A percentile compares a stretch with the other conserved stretches of the same genome.
phyloP scores from a whole-genome alignment of 371 early-diverging fungal genomes.

The Encephalitozoon romaleae region DNA sequence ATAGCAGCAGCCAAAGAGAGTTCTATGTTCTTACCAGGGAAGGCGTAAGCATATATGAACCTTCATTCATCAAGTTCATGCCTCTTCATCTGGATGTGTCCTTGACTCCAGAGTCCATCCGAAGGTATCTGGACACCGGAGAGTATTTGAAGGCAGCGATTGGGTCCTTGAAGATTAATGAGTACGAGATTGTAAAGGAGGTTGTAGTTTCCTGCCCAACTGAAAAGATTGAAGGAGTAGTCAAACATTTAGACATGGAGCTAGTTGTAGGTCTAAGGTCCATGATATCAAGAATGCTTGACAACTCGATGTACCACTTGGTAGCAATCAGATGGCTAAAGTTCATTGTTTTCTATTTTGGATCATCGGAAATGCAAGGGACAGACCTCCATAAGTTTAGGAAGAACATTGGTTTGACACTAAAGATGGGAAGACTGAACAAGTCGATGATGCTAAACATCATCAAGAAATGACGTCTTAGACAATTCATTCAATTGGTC shows the following conservation, averaged over 20 bases:
- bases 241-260: neutral
- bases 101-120: slow-evolving; percentile 19
- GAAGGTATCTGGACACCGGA: slow-evolving; percentile 3
- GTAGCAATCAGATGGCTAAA: neutral
- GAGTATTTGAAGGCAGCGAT: slow-evolving; percentile 28
- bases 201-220: neutral
- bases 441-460: neutral
- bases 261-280: neutral
- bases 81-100: slow-evolving; percentile 23
- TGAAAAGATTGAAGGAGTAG: neutral
- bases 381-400: neutral
- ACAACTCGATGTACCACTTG: neutral
- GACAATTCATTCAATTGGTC: neutral
- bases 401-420: neutral
- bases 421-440: neutral
- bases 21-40: slow-evolving; percentile 33
- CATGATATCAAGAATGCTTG: neutral
- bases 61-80: neutral
- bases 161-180: slow-evolving; percentile 3
- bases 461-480: neutral
- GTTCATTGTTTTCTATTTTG: neutral
- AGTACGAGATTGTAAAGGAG: neutral
- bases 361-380: neutral
- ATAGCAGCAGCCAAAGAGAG: slow-evolving; percentile 9
- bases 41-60: slow-evolving; percentile 35